Conservation (phyloP, 257 asterid species). For the Pogostemon cablin region DNA sequence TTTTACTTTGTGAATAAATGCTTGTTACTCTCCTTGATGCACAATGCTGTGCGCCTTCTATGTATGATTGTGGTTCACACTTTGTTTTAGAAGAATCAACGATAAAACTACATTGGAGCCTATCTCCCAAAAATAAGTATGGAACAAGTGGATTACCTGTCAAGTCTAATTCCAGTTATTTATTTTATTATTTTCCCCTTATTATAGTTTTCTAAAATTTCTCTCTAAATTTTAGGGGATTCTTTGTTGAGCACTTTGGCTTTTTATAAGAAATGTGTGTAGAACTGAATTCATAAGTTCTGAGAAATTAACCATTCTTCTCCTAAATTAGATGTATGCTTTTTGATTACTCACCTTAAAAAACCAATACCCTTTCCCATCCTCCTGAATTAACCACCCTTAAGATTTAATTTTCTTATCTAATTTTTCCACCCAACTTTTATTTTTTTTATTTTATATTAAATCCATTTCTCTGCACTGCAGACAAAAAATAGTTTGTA, state of each 20-base stretch:
- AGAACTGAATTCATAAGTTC: too few species aligned
- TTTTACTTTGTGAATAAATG: not conserved
- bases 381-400: too few species aligned
- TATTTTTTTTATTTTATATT: not conserved
- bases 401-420: too few species aligned
- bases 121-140: not conserved
- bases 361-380: too few species aligned
- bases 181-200: not conserved
- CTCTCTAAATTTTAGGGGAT: not conserved
- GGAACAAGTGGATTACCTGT: not conserved
- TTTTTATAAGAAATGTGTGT: too few species aligned
- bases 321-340: too few species aligned
- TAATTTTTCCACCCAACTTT: not conserved
- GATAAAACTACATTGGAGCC: not conserved
- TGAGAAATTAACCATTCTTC: too few species aligned
- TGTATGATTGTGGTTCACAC: not conserved
- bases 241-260: too few species aligned
- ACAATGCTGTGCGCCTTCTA: constrained; percentile 14
- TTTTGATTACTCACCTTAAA: too few species aligned
- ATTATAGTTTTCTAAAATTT: not conserved
- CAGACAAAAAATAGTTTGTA: too few species aligned
- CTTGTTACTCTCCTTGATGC: constrained; percentile 28
- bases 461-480: not conserved
- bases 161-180: not conserved
- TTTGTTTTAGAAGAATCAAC: constrained; percentile 5